These are phyloP conservation scores for Avena atlantica DNA, from an alignment of 176 grass and related monocot species.

Conservation along the genomic window DNA sequence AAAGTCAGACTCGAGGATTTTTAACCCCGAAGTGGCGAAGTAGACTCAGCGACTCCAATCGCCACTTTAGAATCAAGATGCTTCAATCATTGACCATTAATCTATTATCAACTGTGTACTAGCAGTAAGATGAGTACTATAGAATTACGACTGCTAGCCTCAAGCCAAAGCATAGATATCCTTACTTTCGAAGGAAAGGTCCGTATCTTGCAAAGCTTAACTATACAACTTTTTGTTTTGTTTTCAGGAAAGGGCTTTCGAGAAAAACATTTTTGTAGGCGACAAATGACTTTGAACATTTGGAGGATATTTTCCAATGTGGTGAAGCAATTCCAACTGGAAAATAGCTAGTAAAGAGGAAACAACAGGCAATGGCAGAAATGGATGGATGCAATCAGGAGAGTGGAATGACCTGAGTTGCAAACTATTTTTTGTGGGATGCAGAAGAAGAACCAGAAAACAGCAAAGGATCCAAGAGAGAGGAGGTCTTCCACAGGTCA, in stretches of 20 bases:
- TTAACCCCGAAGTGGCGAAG: background rate
- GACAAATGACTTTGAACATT: background rate
- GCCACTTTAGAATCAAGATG: background rate
- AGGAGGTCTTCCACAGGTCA: background rate
- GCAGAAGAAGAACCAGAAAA: background rate
- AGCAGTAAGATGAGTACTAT: background rate
- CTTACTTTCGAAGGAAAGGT: no score
- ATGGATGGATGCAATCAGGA: background rate
- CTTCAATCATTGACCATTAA: background rate
- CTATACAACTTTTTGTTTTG: background rate
- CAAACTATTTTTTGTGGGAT: background rate
- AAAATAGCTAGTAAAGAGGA: background rate
- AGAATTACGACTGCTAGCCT: background rate
- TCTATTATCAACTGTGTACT: background rate
- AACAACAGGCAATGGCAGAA: background rate
- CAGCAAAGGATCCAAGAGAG: background rate
- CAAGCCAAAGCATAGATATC: background rate
- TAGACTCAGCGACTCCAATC: background rate
- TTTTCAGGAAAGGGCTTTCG: background rate
- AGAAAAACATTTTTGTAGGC: background rate
- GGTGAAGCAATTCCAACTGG: background rate
- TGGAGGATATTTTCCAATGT: background rate
- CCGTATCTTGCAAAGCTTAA: background rate
- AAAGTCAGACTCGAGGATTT: no score
- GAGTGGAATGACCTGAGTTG: background rate